These are phyloP conservation scores for Aureobasidium sp. DNA, from an alignment of 2,329 filamentous ascomycete species.

Conservation along the genomic window DNA sequence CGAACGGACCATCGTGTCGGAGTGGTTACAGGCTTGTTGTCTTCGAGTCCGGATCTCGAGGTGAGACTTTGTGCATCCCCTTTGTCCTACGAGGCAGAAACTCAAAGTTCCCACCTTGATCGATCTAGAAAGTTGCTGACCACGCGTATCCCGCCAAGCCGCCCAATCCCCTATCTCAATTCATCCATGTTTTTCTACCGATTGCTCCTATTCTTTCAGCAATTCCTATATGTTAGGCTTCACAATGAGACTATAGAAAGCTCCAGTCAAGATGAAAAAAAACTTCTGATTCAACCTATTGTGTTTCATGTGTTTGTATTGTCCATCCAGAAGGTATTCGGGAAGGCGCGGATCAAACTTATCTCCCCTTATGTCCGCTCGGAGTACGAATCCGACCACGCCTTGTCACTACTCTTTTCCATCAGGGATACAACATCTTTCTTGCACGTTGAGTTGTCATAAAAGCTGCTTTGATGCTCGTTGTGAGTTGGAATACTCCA, in stretches of 20 bases:
- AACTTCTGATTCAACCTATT: no score
- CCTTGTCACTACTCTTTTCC: background rate
- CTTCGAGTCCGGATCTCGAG: background rate
- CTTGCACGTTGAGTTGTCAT: background rate
- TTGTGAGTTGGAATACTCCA: no score
- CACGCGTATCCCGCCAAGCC: slow-evolving; percentile 5
- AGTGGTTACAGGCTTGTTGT: background rate
- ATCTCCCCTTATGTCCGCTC: background rate
- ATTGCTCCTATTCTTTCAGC: background rate
- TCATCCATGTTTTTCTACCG: background rate
- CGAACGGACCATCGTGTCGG: background rate
- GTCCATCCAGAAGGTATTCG: background rate
- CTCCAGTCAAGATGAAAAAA: no score
- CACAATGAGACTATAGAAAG: background rate
- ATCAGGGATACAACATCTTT: background rate
- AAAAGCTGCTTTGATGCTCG: background rate
- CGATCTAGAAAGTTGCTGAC: background rate
- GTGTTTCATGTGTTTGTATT: background rate
- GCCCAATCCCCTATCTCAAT: background rate
- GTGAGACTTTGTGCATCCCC: background rate
- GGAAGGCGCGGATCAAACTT: background rate
- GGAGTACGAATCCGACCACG: background rate
- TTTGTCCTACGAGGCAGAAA: background rate
- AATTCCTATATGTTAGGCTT: background rate
- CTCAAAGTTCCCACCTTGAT: slow-evolving; percentile 2